These are phyloP conservation scores for Senna siamea DNA, from an alignment of 306 rosid genomes.

Conservation along the genomic window DNA sequence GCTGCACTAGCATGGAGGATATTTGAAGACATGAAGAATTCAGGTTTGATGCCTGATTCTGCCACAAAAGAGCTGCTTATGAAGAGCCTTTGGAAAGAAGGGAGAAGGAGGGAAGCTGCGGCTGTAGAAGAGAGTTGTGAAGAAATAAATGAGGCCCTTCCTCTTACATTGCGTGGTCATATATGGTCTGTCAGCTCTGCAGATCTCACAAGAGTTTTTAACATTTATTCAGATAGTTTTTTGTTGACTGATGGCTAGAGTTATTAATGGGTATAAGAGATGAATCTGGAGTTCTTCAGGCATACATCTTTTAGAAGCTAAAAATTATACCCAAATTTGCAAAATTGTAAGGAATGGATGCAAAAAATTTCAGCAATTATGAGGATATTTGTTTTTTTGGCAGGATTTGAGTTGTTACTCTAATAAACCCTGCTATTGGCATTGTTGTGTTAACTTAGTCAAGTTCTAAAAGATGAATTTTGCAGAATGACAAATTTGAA, in stretches of 20 bases:
- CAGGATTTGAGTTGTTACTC: slow-evolving; percentile 23
- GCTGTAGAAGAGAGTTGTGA: slow-evolving; percentile 68
- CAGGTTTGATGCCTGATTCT: slow-evolving; percentile 61
- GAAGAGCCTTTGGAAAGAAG: slow-evolving; percentile 87
- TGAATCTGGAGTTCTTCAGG: too few relatives aligned
- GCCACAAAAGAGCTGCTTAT: slow-evolving; percentile 81
- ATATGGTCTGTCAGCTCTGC: slow-evolving; percentile 76
- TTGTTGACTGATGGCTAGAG: slow-evolving; percentile 41
- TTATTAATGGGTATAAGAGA: slow-evolving; percentile 18
- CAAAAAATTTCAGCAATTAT: slow-evolving; percentile 10
- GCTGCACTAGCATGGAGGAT: slow-evolving; percentile 76
- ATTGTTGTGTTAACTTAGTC: slow-evolving; percentile 24
- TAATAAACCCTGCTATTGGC: slow-evolving; percentile 15
- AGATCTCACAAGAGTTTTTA: slow-evolving; percentile 62
- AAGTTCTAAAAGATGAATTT: slow-evolving; percentile 29
- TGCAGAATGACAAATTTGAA: too few relatives aligned
- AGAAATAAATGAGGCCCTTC: slow-evolving; percentile 56
- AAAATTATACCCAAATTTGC: background rate
- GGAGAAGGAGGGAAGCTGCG: slow-evolving; percentile 81
- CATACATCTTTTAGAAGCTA: too few relatives aligned
- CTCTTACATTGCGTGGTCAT: slow-evolving; percentile 65
- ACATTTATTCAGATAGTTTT: slow-evolving; percentile 65
- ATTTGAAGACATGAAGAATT: slow-evolving; percentile 73
- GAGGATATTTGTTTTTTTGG: background rate
- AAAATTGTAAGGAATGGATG: background rate